Conservation (phyloP, 805 yeast genomes). For the Scheffersomyces stipitis region DNA sequence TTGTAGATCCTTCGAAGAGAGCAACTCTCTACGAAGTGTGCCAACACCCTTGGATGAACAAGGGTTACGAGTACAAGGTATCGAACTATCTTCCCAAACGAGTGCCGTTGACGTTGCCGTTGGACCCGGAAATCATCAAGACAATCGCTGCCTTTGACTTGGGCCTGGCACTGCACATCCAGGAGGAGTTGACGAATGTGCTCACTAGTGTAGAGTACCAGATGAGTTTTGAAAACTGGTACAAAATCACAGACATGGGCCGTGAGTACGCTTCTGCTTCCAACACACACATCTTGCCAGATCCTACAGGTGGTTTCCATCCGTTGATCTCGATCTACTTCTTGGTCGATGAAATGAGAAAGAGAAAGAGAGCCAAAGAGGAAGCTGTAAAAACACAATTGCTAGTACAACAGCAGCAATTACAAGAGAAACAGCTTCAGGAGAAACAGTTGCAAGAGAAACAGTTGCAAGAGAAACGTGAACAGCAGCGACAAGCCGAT, state of each 20-base stretch:
- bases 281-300: slow-evolving; percentile 43
- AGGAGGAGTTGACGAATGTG: slow-evolving; percentile 54
- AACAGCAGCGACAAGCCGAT: background rate
- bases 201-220: slow-evolving; percentile 67
- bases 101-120: slow-evolving; percentile 67
- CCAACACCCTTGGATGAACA: slow-evolving; percentile 92
- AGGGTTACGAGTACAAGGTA: slow-evolving; percentile 77
- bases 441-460: slow-evolving; percentile 6
- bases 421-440: slow-evolving; percentile 10
- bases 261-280: slow-evolving; percentile 36
- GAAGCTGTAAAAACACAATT: slow-evolving; percentile 37
- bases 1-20: slow-evolving; percentile 81
- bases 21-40: slow-evolving; percentile 77
- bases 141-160: slow-evolving; percentile 80
- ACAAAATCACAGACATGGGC: slow-evolving; percentile 40
- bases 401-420: slow-evolving; percentile 20
- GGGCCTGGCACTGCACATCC: slow-evolving; percentile 62
- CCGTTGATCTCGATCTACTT: slow-evolving; percentile 86
- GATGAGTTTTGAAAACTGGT: slow-evolving; percentile 63
- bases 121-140: slow-evolving; percentile 63
- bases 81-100: slow-evolving; percentile 75
- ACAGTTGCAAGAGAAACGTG: background rate
- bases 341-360: slow-evolving; percentile 80
- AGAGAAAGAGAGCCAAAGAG: slow-evolving; percentile 64
- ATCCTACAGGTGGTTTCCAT: slow-evolving; percentile 85